Base-by-base conservation (phyloP, 371 early-diverging fungal species). In the Mucor racemosus region DNA sequence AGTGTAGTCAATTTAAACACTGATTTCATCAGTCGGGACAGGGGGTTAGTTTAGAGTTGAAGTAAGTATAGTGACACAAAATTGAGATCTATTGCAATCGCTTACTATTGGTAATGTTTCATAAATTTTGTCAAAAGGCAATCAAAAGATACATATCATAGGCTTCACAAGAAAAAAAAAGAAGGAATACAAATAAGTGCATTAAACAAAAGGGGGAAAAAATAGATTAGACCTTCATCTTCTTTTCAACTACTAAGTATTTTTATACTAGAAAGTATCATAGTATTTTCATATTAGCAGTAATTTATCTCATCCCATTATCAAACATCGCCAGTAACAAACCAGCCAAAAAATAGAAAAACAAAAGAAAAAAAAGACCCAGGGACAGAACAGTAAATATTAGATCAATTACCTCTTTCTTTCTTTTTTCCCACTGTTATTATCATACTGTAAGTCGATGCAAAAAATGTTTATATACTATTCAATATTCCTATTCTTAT, bases 21-120 rank as follows among this genome's bases (percentile, higher is more conserved):
- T 44, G 44, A 26, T 50, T 26, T 50, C 26, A 21, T 26, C 11
- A 50, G 50, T 19, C 50, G 50, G 50, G 13, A 50, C 50, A 56
- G 34, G 66, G 38, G 64, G 71, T 34, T 38, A 66, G 71, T 58
- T 71, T 71, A 63, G 66, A 59, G 31, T n/a, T 38, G 63, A 36
- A 62, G 53, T 19, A 15, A 39, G 7, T 62, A 31, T 38, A 15
- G 67, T 68, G 13, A 44, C 63, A 71, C 71, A 63, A 62, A 36
- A 40, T 63, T 54, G 54, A 62, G 36, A 34, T 42, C 50, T 50
- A 26, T 50, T 50, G 26, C 50, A 50, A 50, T 9, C 50, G 36
- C 26, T 44, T 66, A 11, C 60, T 71, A 71, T 71, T 71, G 71
- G 71, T 60, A 60, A 66, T 41, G 71, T 71, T 71, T 71, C 71